These are phyloP conservation scores for Streptanthus diversifolius DNA, from an alignment of 345 rosid genomes.

Conservation along the genomic window DNA sequence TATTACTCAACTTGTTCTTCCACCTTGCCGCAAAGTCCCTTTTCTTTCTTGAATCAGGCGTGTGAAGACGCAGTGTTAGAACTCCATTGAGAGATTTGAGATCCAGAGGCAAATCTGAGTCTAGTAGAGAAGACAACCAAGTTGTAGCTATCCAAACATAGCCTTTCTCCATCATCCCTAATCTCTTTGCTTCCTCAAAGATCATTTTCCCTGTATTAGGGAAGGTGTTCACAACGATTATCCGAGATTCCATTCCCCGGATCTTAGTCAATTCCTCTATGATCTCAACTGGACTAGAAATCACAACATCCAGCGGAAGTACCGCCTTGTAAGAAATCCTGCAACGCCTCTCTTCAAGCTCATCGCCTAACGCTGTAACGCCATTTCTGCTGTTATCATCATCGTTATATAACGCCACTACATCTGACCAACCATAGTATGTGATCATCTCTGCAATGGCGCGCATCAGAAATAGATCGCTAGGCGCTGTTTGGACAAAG, in stretches of 20 bases:
- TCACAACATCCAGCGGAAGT: constrained; percentile 55
- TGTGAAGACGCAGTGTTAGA: constrained; percentile 72
- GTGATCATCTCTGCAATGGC: constrained; percentile 80
- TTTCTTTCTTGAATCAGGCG: constrained; percentile 57
- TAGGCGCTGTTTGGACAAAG: constrained; percentile 93
- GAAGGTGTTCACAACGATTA: constrained; percentile 59
- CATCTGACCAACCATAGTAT: constrained; percentile 63
- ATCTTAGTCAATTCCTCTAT: constrained; percentile 49
- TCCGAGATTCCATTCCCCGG: constrained; percentile 64
- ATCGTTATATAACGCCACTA: constrained; percentile 61
- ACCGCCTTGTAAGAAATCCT: constrained; percentile 67
- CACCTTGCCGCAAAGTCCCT: constrained; percentile 57
- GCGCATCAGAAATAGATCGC: constrained; percentile 69
- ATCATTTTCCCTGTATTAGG: constrained; percentile 57
- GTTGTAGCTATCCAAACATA: constrained; percentile 87
- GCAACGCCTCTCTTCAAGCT: constrained; percentile 64
- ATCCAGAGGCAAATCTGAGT: constrained; percentile 48
- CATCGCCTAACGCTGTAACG: constrained; percentile 54
- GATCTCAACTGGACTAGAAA: constrained; percentile 39
- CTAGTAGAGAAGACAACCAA: constrained; percentile 77
- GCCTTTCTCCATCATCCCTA: constrained; percentile 74
- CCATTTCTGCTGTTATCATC: constrained; percentile 86
- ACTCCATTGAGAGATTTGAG: constrained; percentile 49
- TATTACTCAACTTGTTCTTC: constrained; percentile 52
- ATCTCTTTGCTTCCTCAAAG: constrained; percentile 65